Conservation (phyloP, 2,329 filamentous ascomycete species). For the Botrytis byssoidea region DNA sequence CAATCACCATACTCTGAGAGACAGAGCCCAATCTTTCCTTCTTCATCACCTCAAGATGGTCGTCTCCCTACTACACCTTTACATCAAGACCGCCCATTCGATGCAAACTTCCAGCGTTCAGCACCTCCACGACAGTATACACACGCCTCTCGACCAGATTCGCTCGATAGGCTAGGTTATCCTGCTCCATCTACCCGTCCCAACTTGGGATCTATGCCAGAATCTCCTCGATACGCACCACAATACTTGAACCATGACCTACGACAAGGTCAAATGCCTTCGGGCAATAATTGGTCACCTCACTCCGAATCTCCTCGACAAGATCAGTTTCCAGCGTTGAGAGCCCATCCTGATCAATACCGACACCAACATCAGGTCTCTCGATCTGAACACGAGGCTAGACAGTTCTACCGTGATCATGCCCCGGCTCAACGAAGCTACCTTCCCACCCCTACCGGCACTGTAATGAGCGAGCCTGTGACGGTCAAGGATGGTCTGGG, state of each 20-base stretch:
- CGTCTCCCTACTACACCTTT: constrained; percentile 32
- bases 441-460: constrained; percentile 32
- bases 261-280: constrained; percentile 26
- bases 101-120: constrained; percentile 35
- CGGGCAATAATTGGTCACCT: constrained; percentile 36
- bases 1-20: constrained; percentile 37
- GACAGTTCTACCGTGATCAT: constrained; percentile 31
- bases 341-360: constrained; percentile 30
- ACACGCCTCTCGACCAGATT: constrained; percentile 31
- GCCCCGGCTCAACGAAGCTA: constrained; percentile 29
- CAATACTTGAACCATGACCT: constrained; percentile 26
- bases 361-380: constrained; percentile 26
- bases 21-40: constrained; percentile 36
- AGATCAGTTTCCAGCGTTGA: constrained; percentile 36
- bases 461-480: constrained; percentile 31
- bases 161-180: constrained; percentile 32
- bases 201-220: constrained; percentile 25
- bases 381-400: constrained; percentile 30
- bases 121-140: constrained; percentile 27
- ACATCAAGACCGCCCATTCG: constrained; percentile 32
- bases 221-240: constrained; percentile 37
- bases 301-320: constrained; percentile 30
- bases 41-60: constrained; percentile 33
- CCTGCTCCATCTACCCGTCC: constrained; percentile 30
- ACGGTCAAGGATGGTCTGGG: constrained; percentile 58